These are phyloP conservation scores for Yamadazyma songkhlaensis DNA, from an alignment of 1,139 yeast genomes.

Conservation along the genomic window DNA sequence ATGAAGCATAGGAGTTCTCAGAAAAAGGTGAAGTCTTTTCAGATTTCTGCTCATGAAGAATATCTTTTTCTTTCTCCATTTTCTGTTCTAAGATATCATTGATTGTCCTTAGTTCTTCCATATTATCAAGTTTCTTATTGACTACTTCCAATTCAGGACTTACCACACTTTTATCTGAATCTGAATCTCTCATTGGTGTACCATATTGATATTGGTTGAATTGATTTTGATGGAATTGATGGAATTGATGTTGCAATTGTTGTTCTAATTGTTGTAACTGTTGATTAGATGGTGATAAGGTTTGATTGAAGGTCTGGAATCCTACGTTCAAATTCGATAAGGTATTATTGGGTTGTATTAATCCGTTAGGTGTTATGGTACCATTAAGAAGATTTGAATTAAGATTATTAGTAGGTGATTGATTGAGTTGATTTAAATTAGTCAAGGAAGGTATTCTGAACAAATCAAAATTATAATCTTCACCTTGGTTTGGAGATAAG, in stretches of 20 bases:
- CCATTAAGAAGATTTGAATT: background rate
- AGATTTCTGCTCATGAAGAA: background rate
- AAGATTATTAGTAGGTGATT: background rate
- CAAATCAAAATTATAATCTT: slow-evolving; percentile 7
- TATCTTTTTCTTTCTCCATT: background rate
- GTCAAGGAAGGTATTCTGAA: slow-evolving; percentile 7
- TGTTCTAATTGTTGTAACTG: slow-evolving; percentile 16
- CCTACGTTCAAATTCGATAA: slow-evolving; percentile 5
- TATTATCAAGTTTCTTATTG: no score
- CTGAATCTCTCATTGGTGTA: slow-evolving; percentile 8
- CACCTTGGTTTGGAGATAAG: slow-evolving; percentile 12
- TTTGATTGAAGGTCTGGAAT: slow-evolving; percentile 16
- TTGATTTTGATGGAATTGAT: slow-evolving; percentile 16
- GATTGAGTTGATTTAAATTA: slow-evolving; percentile 4
- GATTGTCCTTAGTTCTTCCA: no score
- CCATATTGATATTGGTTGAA: slow-evolving; percentile 16
- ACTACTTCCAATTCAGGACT: background rate
- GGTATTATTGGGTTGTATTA: background rate
- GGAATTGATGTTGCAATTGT: slow-evolving; percentile 16
- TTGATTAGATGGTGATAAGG: slow-evolving; percentile 15
- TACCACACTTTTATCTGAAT: slow-evolving; percentile 1
- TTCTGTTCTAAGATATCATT: background rate
- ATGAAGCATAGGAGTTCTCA: slow-evolving; percentile 8
- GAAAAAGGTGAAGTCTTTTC: slow-evolving; percentile 9
- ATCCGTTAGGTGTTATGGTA: slow-evolving; percentile 2